Evolutionary conservation across 78 protist genomes (phyloP), one percentile per base, ranked within the genome.

Genomic region (Cavenderia fasciculata): DNA sequence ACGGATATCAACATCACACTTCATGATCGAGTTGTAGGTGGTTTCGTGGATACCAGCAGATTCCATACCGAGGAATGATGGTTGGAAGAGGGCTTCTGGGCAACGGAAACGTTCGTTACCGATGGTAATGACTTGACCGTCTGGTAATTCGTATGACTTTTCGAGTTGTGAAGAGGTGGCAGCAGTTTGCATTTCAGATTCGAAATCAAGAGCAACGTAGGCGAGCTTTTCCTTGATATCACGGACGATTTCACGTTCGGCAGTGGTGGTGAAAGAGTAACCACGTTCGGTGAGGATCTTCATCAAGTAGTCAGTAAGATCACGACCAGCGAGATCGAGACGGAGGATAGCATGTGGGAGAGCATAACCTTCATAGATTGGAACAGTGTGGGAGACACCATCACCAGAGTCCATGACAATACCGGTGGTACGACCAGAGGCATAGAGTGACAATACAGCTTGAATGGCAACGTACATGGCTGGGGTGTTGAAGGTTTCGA

Each of bases 401-500:
- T 96, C 99, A 33, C 99, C 99, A 44, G 97, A 94, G 86, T 98
- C 99, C 73, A 98, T 46, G 33, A 99, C 99, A 47, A 96, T 73
- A 46, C 99, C 98, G 52, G 98, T 94, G 78, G 96, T 94, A 31
- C 95, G 88, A 36, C 98, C 99, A 25, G 95, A 89, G 33, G 98
- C 99, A 79, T 95, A 96, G 31, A 98, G 92, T 18, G 98, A 77
- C 7, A 98, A 92, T 19, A 97, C 99, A 34, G 98, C 98, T 74
- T 96, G 89, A 51, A 94, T 95, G 41, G 92, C 94, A 49, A 98
- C 94, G 94, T 92, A 97, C 88, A 96, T 31, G 19, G 97, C 98
- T 6, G 98, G 98, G 62, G 74, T 86, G 79, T 86, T 76, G 95
- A 98, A 97, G 34, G 97, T 92, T 73, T 98, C 99, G 56, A 98